These are phyloP conservation scores for Mariannaea elegans DNA, from an alignment of 2,329 filamentous ascomycete genomes.

Conservation along the genomic window DNA sequence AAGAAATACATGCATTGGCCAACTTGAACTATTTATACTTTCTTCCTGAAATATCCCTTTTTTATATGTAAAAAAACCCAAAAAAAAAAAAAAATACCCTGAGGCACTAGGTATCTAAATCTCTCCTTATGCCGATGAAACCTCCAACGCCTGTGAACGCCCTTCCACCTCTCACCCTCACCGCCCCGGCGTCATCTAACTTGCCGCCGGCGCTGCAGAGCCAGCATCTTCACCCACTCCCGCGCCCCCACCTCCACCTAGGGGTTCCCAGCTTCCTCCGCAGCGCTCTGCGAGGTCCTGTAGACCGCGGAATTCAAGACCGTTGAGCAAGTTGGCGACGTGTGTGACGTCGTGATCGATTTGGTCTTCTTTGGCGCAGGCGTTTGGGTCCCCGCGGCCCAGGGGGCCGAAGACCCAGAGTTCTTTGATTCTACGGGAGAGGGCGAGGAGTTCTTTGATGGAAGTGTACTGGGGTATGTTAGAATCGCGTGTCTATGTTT, in stretches of 20 bases:
- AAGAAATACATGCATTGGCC: no score
- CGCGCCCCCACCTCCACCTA: slow-evolving; percentile 23
- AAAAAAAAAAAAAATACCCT: not conserved
- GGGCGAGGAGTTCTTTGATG: slow-evolving; percentile 55
- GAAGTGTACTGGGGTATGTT: slow-evolving; percentile 47
- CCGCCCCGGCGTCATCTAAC: not conserved
- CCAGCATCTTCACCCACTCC: not conserved
- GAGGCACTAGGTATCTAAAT: slow-evolving; percentile 28
- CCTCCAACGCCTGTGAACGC: not conserved
- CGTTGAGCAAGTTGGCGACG: slow-evolving; percentile 47
- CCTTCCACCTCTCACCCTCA: not conserved
- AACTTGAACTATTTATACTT: no score
- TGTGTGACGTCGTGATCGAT: slow-evolving; percentile 48
- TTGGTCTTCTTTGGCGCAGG: slow-evolving; percentile 47
- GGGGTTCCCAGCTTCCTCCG: slow-evolving; percentile 50
- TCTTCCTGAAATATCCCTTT: not conserved
- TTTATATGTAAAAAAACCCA: not conserved
- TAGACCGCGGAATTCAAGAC: slow-evolving; percentile 47
- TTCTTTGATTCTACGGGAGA: slow-evolving; percentile 56
- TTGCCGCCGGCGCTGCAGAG: not conserved
- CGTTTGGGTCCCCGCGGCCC: slow-evolving; percentile 48
- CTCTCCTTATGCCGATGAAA: slow-evolving; percentile 1
- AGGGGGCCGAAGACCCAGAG: slow-evolving; percentile 56
- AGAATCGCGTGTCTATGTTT: no score
- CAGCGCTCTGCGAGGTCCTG: slow-evolving; percentile 44